Evolutionary conservation across 495 filamentous ascomycete species (phyloP), one percentile per base, ranked within the genome.

Genomic region (Venustampulla echinocandica): DNA sequence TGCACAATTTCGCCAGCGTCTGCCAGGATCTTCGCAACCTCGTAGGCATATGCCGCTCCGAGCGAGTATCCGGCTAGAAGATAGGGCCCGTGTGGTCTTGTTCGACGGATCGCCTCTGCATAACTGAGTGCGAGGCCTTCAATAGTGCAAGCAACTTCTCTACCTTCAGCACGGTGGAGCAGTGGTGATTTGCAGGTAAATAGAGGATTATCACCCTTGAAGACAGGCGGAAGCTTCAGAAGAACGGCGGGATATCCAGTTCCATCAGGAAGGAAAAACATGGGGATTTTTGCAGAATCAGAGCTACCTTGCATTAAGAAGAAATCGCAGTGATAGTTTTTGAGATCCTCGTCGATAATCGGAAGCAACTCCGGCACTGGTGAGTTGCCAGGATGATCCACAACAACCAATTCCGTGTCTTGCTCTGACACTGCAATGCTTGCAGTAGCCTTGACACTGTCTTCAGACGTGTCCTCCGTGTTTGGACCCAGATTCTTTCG

Each of bases 11-110:
- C 83, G 14, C 78, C 79, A 15, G 73, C 70, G 39, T 77, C 73
- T 51, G 80, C 69, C 6, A 94, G 69, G 49, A 85, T 79, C 43
- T 77, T 79, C 27, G 80, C 77, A 17, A 86, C 84, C 58, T 92
- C 87, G 58, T 87, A 95, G 19, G 88, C 88, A 55, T 88, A 82
- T 19, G 90, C 84, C 30, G 83, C 82, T 42, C 89, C 89, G 7
- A 84, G 86, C 14, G 82, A 87, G 89, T 88, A 95, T 13, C 84
- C 84, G 4, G 74, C 74, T 10, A 89, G 53, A 24, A 72, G 62
- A 55, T 87, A 89, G 0, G 84, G 83, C 5, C 84, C 84, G 1
- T 62, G 18, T 1, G 79, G 74, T 54, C 81, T 80, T 21, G 72
- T 71, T 1, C 69, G 68, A 46, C 70, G 71, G 43, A 87, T 80